Percentiles rank a stretch among this genome's conserved stretches.
phyloP scores from a whole-genome alignment of 352 stramenopile genomes.

The Phytophthora pinifolia region DNA sequence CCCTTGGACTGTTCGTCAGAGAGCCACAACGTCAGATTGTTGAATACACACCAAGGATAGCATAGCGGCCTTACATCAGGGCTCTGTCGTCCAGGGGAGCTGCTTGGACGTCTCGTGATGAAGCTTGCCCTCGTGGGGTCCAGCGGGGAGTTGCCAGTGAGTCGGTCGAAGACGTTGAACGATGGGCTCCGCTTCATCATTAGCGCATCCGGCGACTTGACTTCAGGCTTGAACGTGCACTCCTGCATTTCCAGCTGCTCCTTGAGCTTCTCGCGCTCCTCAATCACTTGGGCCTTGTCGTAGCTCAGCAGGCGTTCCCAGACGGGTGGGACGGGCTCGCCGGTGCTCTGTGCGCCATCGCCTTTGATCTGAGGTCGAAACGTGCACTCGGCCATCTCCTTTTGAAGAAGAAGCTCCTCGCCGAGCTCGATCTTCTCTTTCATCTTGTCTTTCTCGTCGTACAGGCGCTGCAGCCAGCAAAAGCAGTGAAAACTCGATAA shows the following conservation, averaged over 20 bases:
- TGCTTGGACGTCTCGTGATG: slow-evolving; percentile 28
- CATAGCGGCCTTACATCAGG: slow-evolving; percentile 24
- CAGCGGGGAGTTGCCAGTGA: slow-evolving; percentile 27
- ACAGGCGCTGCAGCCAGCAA: slow-evolving; percentile 54
- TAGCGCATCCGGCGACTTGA: slow-evolving; percentile 51
- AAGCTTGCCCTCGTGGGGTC: slow-evolving; percentile 17
- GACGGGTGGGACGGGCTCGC: slow-evolving; percentile 46
- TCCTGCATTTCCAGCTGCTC: slow-evolving; percentile 70
- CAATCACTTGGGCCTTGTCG: slow-evolving; percentile 79
- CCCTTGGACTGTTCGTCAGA: slow-evolving; percentile 15
- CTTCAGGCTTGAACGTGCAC: slow-evolving; percentile 83
- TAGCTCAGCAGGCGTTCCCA: slow-evolving; percentile 78
- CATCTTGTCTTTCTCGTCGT: slow-evolving; percentile 76
- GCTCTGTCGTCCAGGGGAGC: slow-evolving; percentile 21
- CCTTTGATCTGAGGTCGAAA: slow-evolving; percentile 73
- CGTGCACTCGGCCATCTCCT: slow-evolving; percentile 80
- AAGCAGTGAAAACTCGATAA: slow-evolving; percentile 10
- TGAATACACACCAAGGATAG: too few species aligned
- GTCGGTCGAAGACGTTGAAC: slow-evolving; percentile 43
- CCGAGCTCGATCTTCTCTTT: slow-evolving; percentile 78
- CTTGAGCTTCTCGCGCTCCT: slow-evolving; percentile 74
- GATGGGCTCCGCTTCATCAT: slow-evolving; percentile 43
- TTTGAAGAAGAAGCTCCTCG: slow-evolving; percentile 65
- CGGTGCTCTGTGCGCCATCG: slow-evolving; percentile 28
- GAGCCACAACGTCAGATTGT: slow-evolving; percentile 11